Evolutionary conservation across 176 grass and related monocot species (phyloP).

Genomic region (Paspalum vaginatum): DNA sequence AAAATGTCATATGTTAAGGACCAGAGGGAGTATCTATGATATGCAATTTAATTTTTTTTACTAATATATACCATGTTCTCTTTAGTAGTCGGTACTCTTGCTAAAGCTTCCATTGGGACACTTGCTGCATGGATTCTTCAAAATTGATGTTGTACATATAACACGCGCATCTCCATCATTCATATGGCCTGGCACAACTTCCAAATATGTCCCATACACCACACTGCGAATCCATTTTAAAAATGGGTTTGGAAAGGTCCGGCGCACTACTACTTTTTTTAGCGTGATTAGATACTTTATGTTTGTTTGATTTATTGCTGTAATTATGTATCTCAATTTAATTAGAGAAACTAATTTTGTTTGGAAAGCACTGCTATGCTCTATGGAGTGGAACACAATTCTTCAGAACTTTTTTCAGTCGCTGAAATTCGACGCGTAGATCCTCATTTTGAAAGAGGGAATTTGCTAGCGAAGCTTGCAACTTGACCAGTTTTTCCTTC

Average conservation of each 20-base stretch:
- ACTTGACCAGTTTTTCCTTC: not conserved
- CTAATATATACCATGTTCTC: constrained; percentile 23
- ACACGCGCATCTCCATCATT: constrained; percentile 18
- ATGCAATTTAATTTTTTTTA: constrained; percentile 21
- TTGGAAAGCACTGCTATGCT: not conserved
- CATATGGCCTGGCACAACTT: constrained; percentile 29
- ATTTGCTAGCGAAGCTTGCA: not conserved
- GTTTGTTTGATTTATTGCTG: no score
- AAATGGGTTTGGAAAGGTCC: constrained; percentile 38
- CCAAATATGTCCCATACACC: constrained; percentile 25
- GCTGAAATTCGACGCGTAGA: not conserved
- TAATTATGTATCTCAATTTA: not conserved
- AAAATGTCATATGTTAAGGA: no score
- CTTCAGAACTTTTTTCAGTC: not conserved
- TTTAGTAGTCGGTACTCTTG: constrained; percentile 49
- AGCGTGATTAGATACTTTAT: not conserved
- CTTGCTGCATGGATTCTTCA: constrained; percentile 46
- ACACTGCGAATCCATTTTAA: constrained; percentile 39
- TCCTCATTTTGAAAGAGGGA: not conserved
- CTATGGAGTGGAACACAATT: not conserved
- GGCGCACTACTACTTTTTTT: not conserved
- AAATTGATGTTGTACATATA: constrained; percentile 34
- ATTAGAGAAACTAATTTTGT: not conserved
- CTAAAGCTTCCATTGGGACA: constrained; percentile 42
- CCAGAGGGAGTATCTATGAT: no score